Base-by-base conservation (phyloP, 2,329 filamentous ascomycete genomes). In the Tolypocladium endophyticum region DNA sequence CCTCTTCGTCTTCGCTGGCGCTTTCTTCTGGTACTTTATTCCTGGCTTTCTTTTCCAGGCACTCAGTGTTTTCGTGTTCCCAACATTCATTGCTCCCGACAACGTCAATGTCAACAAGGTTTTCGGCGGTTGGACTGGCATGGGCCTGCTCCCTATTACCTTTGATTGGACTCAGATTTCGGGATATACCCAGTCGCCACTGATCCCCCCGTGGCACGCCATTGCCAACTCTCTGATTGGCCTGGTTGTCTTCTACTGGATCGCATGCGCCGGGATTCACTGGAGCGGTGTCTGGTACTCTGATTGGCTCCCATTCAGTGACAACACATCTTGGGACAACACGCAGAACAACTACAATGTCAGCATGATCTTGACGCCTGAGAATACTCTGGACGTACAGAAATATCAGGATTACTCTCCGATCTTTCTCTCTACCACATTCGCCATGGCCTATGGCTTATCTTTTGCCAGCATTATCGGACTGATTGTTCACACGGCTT, bases 291-390 rank as follows among this genome's bases (percentile, higher is more conserved):
- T 73, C 1, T 67, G 77, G 58, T 77, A 77, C 63, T 74, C 80
- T 1, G 76, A 82, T 3, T 84, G 82, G 56, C 67, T 85, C n/a
- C 82, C 82, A 0, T 71, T 85, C 55, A 76, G 81, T 16, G 79
- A 78, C 14, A 77, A 77, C 3, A 75, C 79, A 54, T 81, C 77
- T 0, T 85, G 80, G 62, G 82, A 85, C 69, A 85, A 85, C 60
- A 83, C 77, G 0, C 81, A 80, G 23, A 64, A 67, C 0, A 59
- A 69, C 1, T 85, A 85, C 64, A 77, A 81, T 38, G 79, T 82
- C 11, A 73, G 70, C 36, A 75, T 75, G 6, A 82, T 85, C 25
- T 75, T 85, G 11, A 77, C 76, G 23, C 63, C 73, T 1, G 72
- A 75, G 50, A 74, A 76, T 58, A 78, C 74, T 0, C 77, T 85